Evolutionary conservation across 164 flowering plant genomes (phyloP), one percentile per base, ranked within the genome.

Genomic region (Umbilicus rupestris): DNA sequence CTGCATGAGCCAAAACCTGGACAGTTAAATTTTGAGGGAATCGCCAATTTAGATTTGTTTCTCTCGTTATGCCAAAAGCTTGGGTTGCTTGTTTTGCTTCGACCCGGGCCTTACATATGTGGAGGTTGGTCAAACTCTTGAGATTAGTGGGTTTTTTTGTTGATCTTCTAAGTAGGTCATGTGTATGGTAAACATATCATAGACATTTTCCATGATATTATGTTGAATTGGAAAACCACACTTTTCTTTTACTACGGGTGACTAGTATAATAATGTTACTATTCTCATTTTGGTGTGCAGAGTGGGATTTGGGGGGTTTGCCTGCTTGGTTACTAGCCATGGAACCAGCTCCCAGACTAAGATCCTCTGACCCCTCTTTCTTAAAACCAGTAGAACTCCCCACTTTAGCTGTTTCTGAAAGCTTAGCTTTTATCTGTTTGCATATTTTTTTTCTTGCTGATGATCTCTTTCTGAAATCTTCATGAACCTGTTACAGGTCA

Each of bases 221-320:
- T 20, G 10, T 24, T 50, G 57, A 55, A 26, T 28, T n/a, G 19
- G 33, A 15, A 55, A 26, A 12, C 33, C 33, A 2, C 19, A 3
- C 15, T 37, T 4, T 4, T 35, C 7, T 37, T 19, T 20, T 35
- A 0, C 45, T 14, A 39, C 42, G 2, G 6, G 3, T 39, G 42
- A 12, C 15, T 2, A 17, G 14, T 41, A n/a, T 39, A 19, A 15
- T 10, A 37, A 29, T 42, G 9, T 1, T 44, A 42, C n/a, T 60
- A 39, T 31, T 33, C 20, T 19, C 7, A 45, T 20, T 59, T 65
- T 6, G 30, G 16, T 30, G 73, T 80, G 75, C 86, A 94, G 98
- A 94, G 74, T 94, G 98, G 98, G 98, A 94, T 75, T 78, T 91
- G 29, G 98, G 98, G 46, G 98, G 98, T 33, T 91, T 91, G 63